A percentile compares a stretch with the other conserved stretches of the same genome.
phyloP scores from a whole-genome alignment of 1,284 basidiomycete genomes.

The Pyrrhoderma noxium region DNA sequence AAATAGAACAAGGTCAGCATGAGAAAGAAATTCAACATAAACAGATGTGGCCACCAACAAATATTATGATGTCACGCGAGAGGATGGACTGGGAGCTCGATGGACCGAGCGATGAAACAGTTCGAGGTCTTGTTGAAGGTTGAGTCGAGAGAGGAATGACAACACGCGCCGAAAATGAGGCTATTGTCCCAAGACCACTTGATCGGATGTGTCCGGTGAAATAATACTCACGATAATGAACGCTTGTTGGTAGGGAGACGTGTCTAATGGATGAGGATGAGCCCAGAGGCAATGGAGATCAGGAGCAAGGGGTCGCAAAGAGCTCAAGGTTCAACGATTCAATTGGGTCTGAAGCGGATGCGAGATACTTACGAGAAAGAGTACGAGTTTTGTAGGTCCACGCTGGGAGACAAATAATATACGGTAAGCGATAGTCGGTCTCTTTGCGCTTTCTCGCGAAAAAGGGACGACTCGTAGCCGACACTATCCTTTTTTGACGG shows the following conservation, averaged over 20 bases:
- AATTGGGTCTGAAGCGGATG: too few species aligned
- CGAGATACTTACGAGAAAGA: background rate
- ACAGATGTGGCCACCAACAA: constrained; percentile 9
- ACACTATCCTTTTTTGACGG: too few species aligned
- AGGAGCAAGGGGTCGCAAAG: constrained; percentile 10
- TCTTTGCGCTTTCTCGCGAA: too few species aligned
- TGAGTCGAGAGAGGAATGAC: constrained; percentile 1
- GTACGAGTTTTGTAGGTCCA: constrained; percentile 16
- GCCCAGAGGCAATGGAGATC: background rate
- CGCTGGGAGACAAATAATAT: too few species aligned
- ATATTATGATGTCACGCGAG: constrained; percentile 12
- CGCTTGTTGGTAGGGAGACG: constrained; percentile 64
- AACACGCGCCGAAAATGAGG: constrained; percentile 1
- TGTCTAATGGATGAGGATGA: background rate
- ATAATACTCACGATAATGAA: constrained; percentile 44
- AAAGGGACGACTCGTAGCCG: too few species aligned
- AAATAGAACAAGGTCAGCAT: background rate
- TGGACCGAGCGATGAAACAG: background rate
- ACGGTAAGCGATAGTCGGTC: too few species aligned
- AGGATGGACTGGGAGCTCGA: background rate
- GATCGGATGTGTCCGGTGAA: constrained; percentile 29
- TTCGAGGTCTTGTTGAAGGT: constrained; percentile 7
- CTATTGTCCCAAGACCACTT: constrained; percentile 19
- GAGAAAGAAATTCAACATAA: constrained; percentile 6
- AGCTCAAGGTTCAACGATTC: too few species aligned